phyloP scores from a whole-genome alignment of 1,284 basidiomycete species.

The Leccinum angustisporum region DNA sequence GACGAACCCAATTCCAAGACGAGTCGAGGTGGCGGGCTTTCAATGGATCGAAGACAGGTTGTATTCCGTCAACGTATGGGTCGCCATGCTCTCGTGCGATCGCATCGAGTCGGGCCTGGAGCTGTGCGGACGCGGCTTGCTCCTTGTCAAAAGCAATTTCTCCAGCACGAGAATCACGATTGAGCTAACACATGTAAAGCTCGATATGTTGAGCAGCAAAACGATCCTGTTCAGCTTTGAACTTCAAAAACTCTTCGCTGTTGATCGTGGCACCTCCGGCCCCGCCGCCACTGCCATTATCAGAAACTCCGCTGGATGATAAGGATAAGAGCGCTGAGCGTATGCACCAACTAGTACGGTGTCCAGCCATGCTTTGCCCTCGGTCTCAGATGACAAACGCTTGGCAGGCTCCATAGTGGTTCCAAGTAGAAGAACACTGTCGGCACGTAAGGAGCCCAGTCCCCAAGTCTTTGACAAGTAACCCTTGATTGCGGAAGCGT shows the following conservation, averaged over 20 bases:
- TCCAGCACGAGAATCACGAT: constrained; percentile 88
- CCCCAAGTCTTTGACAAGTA: constrained; percentile 94
- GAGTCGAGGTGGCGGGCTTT: constrained; percentile 98
- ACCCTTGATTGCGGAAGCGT: constrained; percentile 88
- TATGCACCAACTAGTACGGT: constrained; percentile 75
- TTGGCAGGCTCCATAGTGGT: constrained; percentile 94
- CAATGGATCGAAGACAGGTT: constrained; percentile 89
- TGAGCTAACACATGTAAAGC: constrained; percentile 94
- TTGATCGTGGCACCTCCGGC: constrained; percentile 87
- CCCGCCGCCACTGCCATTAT: constrained; percentile 59
- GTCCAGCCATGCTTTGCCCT: constrained; percentile 95
- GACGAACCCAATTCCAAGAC: constrained; percentile 99
- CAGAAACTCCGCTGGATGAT: constrained; percentile 58
- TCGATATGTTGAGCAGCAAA: constrained; percentile 94
- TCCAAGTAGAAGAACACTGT: constrained; percentile 89
- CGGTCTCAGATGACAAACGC: constrained; percentile 87
- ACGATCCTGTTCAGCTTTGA: constrained; percentile 90
- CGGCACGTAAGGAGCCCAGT: constrained; percentile 84
- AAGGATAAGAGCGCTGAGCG: constrained; percentile 83
- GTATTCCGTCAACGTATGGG: constrained; percentile 90
- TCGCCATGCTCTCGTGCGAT: constrained; percentile 92
- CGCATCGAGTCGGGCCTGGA: constrained; percentile 87
- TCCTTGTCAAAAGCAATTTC: constrained; percentile 88
- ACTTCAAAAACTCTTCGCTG: constrained; percentile 97
- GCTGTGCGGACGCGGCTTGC: constrained; percentile 67